phyloP scores from a whole-genome alignment of 768 basidiomycete species.

The Leucosporidium scottii region DNA sequence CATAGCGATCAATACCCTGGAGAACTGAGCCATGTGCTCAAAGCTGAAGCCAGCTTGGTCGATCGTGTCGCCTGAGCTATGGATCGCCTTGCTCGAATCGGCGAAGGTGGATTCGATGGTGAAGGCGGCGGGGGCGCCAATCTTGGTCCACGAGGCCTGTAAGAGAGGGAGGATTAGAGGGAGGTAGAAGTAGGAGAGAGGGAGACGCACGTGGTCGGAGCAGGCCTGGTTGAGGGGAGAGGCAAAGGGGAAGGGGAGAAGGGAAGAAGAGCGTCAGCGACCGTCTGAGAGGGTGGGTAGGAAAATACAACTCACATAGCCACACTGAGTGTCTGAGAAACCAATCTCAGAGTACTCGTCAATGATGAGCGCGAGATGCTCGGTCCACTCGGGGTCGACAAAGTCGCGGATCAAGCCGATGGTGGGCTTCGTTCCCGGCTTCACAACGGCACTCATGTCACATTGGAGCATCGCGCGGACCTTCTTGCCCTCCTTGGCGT shows the following conservation, averaged over 20 bases:
- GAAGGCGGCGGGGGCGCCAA: constrained; percentile 34
- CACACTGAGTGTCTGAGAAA: constrained; percentile 24
- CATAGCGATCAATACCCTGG: constrained; percentile 25
- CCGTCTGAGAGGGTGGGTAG: too few species aligned
- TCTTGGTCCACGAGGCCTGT: constrained; percentile 28
- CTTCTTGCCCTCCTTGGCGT: constrained; percentile 9
- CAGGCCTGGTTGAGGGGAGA: constrained; percentile 37
- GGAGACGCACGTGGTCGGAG: constrained; percentile 17
- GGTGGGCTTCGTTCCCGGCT: constrained; percentile 36
- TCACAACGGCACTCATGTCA: constrained; percentile 44
- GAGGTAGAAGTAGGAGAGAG: not conserved
- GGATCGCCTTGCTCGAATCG: constrained; percentile 18
- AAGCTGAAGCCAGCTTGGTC: constrained; percentile 36
- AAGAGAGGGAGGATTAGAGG: not conserved
- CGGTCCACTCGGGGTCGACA: constrained; percentile 31
- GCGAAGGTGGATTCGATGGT: constrained; percentile 30
- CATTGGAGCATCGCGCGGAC: constrained; percentile 23
- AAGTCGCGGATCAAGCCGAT: constrained; percentile 39
- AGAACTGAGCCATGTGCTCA: constrained; percentile 34
- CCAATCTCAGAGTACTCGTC: constrained; percentile 18
- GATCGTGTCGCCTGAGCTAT: constrained; percentile 29
- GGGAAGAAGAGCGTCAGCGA: not conserved
- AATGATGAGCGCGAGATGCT: constrained; percentile 30
- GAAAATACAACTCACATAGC: not conserved
- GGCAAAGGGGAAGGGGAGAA: not conserved